These are phyloP conservation scores for Trichoderma sp. DNA, from an alignment of 2,329 filamentous ascomycete genomes.

Conservation along the genomic window DNA sequence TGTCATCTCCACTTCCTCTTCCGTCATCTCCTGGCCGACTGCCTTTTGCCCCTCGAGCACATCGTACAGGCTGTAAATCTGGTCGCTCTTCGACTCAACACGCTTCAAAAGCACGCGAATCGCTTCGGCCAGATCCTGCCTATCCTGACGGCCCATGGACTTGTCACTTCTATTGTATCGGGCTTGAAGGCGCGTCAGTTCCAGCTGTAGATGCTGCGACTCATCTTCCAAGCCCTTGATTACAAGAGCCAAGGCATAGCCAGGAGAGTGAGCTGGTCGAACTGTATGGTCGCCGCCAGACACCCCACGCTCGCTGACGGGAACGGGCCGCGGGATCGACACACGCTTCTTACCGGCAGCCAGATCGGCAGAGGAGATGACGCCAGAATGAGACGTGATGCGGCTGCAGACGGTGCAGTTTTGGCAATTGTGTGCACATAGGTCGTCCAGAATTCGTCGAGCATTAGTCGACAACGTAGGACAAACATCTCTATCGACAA, in stretches of 20 bases:
- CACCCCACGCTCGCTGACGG: conserved; percentile 64
- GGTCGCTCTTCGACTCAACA: conserved; percentile 74
- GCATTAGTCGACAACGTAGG: conserved; percentile 57
- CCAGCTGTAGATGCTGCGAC: conserved; percentile 72
- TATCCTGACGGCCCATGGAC: conserved; percentile 65
- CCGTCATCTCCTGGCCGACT: conserved; percentile 64
- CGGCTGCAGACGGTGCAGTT: conserved; percentile 63
- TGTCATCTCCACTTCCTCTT: conserved; percentile 67
- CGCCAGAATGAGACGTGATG: conserved; percentile 52
- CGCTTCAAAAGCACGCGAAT: conserved; percentile 65
- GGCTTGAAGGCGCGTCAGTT: conserved; percentile 64
- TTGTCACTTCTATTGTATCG: conserved; percentile 70
- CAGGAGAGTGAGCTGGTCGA: conserved; percentile 70
- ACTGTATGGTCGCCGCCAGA: conserved; percentile 58
- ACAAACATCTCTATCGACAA: conserved; percentile 40
- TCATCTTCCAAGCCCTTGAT: conserved; percentile 84
- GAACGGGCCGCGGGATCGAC: conserved; percentile 65
- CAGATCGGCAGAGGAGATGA: conserved; percentile 45
- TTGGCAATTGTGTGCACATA: conserved; percentile 58
- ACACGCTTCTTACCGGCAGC: conserved; percentile 60
- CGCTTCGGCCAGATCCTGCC: conserved; percentile 62
- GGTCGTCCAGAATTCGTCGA: conserved; percentile 55
- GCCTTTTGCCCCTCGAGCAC: conserved; percentile 79
- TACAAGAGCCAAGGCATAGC: conserved; percentile 75
- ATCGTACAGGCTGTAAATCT: conserved; percentile 83